Evolutionary conservation across 2,329 filamentous ascomycete species (phyloP).

Genomic region (Verticillium zaregamsianum): DNA sequence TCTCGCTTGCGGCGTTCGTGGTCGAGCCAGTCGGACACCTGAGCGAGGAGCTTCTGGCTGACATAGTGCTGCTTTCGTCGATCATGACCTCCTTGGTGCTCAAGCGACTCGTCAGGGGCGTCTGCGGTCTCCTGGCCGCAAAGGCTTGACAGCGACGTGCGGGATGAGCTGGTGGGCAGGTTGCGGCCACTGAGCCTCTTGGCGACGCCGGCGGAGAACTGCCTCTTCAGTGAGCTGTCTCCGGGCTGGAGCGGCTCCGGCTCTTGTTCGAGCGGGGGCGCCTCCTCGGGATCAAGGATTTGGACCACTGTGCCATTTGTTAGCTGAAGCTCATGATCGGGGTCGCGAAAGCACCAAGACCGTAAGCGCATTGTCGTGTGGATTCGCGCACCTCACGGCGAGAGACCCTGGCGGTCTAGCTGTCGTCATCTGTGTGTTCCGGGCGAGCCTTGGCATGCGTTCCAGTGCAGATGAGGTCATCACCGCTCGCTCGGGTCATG

Average conservation of each 20-base stretch:
- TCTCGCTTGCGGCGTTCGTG: slow-evolving; percentile 69
- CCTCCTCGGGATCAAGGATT: slow-evolving; percentile 47
- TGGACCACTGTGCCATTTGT: slow-evolving; percentile 42
- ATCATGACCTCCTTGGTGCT: slow-evolving; percentile 20
- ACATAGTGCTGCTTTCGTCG: slow-evolving; percentile 31
- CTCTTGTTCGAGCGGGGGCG: slow-evolving; percentile 9
- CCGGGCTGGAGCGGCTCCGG: slow-evolving; percentile 28
- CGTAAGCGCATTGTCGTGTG: neutral
- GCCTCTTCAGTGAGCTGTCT: slow-evolving; percentile 28
- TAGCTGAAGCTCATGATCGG: neutral
- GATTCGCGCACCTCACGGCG: neutral
- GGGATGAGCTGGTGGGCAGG: slow-evolving; percentile 33
- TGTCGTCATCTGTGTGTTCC: too few species aligned
- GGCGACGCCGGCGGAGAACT: slow-evolving; percentile 38
- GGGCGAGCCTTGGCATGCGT: too few species aligned
- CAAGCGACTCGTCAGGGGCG: slow-evolving; percentile 20
- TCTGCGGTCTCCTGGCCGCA: slow-evolving; percentile 21
- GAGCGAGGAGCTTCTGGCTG: slow-evolving; percentile 60
- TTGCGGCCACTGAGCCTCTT: slow-evolving; percentile 37
- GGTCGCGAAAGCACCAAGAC: slow-evolving; percentile 10
- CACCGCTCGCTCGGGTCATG: too few species aligned
- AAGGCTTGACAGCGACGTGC: slow-evolving; percentile 38
- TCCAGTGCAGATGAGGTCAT: too few species aligned
- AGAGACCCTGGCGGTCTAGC: neutral
- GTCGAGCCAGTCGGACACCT: slow-evolving; percentile 80